Conservation (phyloP, 495 filamentous ascomycete species). For the Hypoxylon lienhwacheense region DNA sequence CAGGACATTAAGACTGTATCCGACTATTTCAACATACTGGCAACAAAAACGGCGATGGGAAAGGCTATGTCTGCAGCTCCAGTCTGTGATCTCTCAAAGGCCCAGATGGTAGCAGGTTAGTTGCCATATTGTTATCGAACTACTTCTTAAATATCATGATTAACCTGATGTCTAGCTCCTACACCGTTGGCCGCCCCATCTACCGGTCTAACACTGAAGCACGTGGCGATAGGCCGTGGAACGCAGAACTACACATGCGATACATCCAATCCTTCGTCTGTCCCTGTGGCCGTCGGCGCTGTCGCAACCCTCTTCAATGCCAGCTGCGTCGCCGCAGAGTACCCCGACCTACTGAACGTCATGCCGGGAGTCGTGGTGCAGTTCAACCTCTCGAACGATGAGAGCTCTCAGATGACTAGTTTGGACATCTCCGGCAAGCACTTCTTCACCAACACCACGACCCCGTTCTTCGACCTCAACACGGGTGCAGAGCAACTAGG, state of each 20-base stretch:
- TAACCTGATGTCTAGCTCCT: slow-evolving; percentile 41
- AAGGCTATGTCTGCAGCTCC: slow-evolving; percentile 43
- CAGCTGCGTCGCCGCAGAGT: slow-evolving; percentile 71
- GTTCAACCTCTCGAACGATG: slow-evolving; percentile 50
- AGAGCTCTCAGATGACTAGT: slow-evolving; percentile 50
- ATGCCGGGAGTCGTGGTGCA: slow-evolving; percentile 59
- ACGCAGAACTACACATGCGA: slow-evolving; percentile 93
- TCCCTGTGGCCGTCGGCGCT: slow-evolving; percentile 71
- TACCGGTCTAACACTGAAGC: slow-evolving; percentile 61
- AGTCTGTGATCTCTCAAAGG: slow-evolving; percentile 55
- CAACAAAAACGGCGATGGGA: slow-evolving; percentile 49
- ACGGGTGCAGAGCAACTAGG: slow-evolving; percentile 55
- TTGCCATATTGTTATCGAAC: slow-evolving; percentile 2
- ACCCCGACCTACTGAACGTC: slow-evolving; percentile 61
- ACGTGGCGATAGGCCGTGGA: slow-evolving; percentile 84
- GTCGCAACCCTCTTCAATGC: slow-evolving; percentile 86
- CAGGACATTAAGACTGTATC: slow-evolving; percentile 47
- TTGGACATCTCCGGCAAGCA: slow-evolving; percentile 73
- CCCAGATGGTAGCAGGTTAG: slow-evolving; percentile 50
- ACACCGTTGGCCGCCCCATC: slow-evolving; percentile 58
- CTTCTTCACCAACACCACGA: slow-evolving; percentile 67
- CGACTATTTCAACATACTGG: slow-evolving; percentile 59
- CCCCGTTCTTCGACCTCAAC: slow-evolving; percentile 79
- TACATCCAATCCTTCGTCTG: slow-evolving; percentile 53
- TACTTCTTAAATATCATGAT: slow-evolving; percentile 5